phyloP scores from a whole-genome alignment of 2,329 filamentous ascomycete genomes.

The Aspergillus bombycis region DNA sequence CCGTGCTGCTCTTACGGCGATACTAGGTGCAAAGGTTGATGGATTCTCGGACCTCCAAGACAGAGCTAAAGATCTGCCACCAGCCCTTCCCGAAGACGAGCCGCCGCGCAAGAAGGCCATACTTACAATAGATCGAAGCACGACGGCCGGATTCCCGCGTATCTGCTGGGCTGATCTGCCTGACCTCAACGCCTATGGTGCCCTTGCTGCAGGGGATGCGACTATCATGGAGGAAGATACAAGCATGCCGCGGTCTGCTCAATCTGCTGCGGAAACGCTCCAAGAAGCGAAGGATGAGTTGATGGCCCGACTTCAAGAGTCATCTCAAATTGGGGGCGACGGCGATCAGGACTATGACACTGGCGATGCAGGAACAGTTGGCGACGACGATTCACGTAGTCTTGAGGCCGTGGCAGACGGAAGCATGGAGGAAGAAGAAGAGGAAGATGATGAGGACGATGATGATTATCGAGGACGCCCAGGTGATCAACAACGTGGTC shows the following conservation, averaged over 20 bases:
- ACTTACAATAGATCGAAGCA: slow-evolving; percentile 45
- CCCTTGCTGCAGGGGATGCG: slow-evolving; percentile 40
- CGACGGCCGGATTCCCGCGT: slow-evolving; percentile 43
- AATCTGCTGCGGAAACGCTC: slow-evolving; percentile 53
- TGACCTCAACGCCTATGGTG: slow-evolving; percentile 46
- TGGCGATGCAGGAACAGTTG: slow-evolving; percentile 45
- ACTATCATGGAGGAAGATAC: slow-evolving; percentile 50
- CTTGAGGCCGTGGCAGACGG: slow-evolving; percentile 48
- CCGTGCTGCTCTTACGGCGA: slow-evolving; percentile 46
- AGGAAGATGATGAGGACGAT: slow-evolving; percentile 57
- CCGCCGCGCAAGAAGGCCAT: slow-evolving; percentile 45
- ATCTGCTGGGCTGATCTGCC: slow-evolving; percentile 49
- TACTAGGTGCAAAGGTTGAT: slow-evolving; percentile 49
- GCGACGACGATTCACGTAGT: slow-evolving; percentile 47
- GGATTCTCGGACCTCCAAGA: slow-evolving; percentile 48
- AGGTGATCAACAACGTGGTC: slow-evolving; percentile 65
- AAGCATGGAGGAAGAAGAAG: slow-evolving; percentile 55
- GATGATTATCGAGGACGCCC: slow-evolving; percentile 56
- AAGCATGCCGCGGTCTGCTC: slow-evolving; percentile 50
- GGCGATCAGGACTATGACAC: slow-evolving; percentile 47
- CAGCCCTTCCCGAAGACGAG: slow-evolving; percentile 39
- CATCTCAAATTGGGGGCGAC: slow-evolving; percentile 44
- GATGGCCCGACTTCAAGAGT: slow-evolving; percentile 53
- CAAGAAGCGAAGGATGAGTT: slow-evolving; percentile 56
- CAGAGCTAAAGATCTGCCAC: slow-evolving; percentile 39